Conservation (phyloP, 2,329 filamentous ascomycete genomes). For the Trichoderma endophyticum region DNA sequence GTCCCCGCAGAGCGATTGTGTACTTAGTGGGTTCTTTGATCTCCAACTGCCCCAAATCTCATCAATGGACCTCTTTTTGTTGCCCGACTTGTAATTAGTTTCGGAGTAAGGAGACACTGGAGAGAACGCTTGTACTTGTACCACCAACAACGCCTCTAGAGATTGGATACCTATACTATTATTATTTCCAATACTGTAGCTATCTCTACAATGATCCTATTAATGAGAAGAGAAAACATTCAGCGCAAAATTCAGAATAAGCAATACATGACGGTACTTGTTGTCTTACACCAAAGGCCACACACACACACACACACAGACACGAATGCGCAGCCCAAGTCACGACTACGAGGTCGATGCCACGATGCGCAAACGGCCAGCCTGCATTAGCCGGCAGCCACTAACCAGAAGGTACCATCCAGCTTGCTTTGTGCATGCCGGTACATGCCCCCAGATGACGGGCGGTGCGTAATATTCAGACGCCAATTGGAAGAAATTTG, state of each 20-base stretch:
- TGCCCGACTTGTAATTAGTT: not conserved
- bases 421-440: not conserved
- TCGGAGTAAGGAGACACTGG: not conserved
- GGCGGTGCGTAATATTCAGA: conserved; percentile 30
- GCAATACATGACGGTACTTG: not conserved
- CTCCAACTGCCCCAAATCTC: not conserved
- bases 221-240: not conserved
- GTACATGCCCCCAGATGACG: not conserved
- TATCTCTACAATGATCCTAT: not conserved
- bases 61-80: not conserved
- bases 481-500: conserved; percentile 34
- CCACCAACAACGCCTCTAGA: not conserved
- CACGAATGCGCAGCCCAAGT: not conserved
- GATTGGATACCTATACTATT: not conserved
- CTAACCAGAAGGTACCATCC: not conserved
- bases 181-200: not conserved
- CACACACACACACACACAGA: not conserved
- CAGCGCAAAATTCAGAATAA: not conserved
- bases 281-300: too few species aligned
- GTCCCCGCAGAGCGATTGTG: not conserved
- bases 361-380: not conserved
- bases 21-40: not conserved
- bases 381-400: conserved; percentile 5
- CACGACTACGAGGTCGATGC: not conserved
- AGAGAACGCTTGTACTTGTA: not conserved